Evolutionary conservation across 75 land plant species (phyloP), one percentile per base, ranked within the genome.

Genomic region (Ceratopteris richardii): DNA sequence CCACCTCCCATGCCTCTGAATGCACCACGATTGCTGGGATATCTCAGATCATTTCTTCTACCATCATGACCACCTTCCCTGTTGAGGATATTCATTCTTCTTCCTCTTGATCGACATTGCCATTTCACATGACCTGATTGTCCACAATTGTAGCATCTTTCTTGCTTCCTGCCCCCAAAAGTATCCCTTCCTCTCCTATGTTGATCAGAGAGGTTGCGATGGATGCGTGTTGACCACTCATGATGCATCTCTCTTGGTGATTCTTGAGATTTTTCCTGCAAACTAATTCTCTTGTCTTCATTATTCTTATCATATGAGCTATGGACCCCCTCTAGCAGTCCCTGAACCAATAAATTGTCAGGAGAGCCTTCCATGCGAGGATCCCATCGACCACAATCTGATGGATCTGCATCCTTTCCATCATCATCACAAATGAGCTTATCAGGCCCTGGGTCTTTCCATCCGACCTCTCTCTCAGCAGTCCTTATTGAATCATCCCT

Each of bases 311-410:
- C 62, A 66, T 65, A n/a, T 52, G 61, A 64, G 31, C 52, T 44
- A 36, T 73, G 65, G 11, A 68, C 76, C 61, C 72, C 71, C 37
- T 59, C 58, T 42, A 37, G 22, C 12, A 41, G 65, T 60, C 63
- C 47, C 18, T 62, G 70, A 36, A 26, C 19, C 12, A 21, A 39
- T 29, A 54, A 25, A 63, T 53, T 12, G 4, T 42, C 77, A 66
- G 51, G 53, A 39, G 66, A 48, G 18, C 36, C 60, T 1, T 63
- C 60, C 37, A 18, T 46, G 44, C 29, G 61, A 28, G 61, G 64
- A 41, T 50, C 78, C 78, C 82, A 75, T n/a, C 78, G 64, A 51
- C 61, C 78, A 74, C 50, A 43, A 57, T 78, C 81, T 44, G 66
- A 21, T 17, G 50, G 59, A 17, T 66, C 54, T 21, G 39, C 40